These are phyloP conservation scores for Panaeolus cyanescens DNA, from an alignment of 768 basidiomycete genomes.

Conservation along the genomic window DNA sequence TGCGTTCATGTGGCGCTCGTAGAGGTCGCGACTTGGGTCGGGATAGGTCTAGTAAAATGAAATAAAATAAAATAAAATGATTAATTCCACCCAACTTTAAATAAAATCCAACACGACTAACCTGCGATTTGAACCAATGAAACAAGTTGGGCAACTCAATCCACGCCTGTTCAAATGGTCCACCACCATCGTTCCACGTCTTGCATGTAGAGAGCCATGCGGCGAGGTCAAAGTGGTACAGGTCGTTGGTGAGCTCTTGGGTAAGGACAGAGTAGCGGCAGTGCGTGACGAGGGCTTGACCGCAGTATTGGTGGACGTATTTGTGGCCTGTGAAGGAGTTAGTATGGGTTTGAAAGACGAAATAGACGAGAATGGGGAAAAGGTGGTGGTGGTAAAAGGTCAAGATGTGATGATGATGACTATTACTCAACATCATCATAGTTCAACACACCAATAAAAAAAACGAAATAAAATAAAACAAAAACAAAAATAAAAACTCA, in stretches of 20 bases:
- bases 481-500: constrained; percentile 9
- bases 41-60: constrained; percentile 22
- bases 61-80: constrained; percentile 4
- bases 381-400: too few species aligned
- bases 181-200: constrained; percentile 26
- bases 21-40: constrained; percentile 21
- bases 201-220: constrained; percentile 23
- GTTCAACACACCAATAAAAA: too few species aligned
- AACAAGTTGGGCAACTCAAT: constrained; percentile 22
- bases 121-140: constrained; percentile 23
- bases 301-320: constrained; percentile 27
- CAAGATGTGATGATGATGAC: too few species aligned
- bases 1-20: constrained; percentile 17
- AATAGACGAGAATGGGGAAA: not conserved
- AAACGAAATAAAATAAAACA: not conserved
- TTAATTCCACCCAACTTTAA: too few species aligned
- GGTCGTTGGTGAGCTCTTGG: constrained; percentile 21
- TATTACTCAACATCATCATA: too few species aligned
- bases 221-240: constrained; percentile 22
- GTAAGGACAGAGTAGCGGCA: constrained; percentile 27
- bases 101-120: too few species aligned
- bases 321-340: constrained; percentile 18
- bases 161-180: constrained; percentile 26
- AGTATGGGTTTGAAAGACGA: too few species aligned
- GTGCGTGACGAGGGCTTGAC: constrained; percentile 27